Percentiles rank a stretch among this genome's conserved stretches.
phyloP scores from a whole-genome alignment of 306 rosid species.

The Cucurbita ficifolia region DNA sequence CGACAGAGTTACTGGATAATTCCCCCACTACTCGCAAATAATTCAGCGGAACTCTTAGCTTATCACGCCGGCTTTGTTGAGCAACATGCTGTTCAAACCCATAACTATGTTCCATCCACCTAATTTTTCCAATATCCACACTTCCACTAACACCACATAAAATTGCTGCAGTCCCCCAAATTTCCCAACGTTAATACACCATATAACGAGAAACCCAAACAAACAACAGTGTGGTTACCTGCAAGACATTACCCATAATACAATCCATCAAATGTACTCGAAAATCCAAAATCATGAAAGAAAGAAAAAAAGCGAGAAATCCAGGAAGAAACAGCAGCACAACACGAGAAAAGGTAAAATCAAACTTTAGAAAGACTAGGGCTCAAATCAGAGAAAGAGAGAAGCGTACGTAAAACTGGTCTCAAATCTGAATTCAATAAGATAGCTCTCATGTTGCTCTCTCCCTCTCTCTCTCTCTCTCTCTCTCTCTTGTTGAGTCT shows the following conservation, averaged over 20 bases:
- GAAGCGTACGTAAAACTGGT: background rate
- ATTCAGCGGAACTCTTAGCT: constrained; percentile 45
- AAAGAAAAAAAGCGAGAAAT: background rate
- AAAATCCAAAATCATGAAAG: background rate
- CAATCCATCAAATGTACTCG: background rate
- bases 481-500: background rate
- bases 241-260: background rate
- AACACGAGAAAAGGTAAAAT: background rate
- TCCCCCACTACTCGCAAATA: background rate
- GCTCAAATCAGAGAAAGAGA: background rate
- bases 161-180: background rate
- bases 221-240: background rate
- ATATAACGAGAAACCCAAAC: background rate
- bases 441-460: background rate
- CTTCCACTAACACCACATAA: background rate
- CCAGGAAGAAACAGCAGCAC: background rate
- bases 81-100: constrained; percentile 72
- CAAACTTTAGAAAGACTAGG: background rate
- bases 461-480: background rate
- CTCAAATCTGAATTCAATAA: background rate
- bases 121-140: background rate
- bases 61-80: constrained; percentile 77
- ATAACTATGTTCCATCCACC: constrained; percentile 36
- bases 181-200: background rate
- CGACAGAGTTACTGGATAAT: background rate